Percentiles rank a stretch among this genome's conserved stretches.
These are phyloP conservation scores for Solanum aculeatissimum DNA, from an alignment of 305 asterid species.

Conservation along the genomic window DNA sequence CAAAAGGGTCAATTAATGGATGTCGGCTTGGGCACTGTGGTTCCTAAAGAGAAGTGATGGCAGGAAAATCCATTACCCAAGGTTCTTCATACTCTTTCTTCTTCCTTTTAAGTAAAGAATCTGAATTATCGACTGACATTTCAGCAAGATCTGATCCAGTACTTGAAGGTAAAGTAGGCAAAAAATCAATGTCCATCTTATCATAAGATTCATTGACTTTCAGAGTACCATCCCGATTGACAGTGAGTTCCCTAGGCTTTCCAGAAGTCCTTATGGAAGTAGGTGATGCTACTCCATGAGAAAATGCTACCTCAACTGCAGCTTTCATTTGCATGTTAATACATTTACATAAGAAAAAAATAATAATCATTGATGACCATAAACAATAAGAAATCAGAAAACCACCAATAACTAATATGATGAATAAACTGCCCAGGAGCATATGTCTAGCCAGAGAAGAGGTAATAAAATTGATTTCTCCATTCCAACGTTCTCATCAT, in stretches of 20 bases:
- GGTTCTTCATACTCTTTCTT: constrained; percentile 51
- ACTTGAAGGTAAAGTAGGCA: constrained; percentile 14
- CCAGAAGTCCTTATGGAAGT: constrained; percentile 23
- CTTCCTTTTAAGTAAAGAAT: constrained; percentile 17
- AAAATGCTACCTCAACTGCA: constrained; percentile 33
- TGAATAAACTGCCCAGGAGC: not conserved
- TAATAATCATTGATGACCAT: not conserved
- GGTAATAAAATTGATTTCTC: not conserved
- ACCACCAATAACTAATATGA: not conserved
- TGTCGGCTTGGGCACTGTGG: not conserved
- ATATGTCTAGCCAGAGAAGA: not conserved
- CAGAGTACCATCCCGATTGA: constrained; percentile 4
- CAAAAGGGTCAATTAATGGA: constrained; percentile 1
- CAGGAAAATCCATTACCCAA: constrained; percentile 40
- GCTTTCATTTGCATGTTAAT: constrained; percentile 21
- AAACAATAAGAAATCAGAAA: not conserved
- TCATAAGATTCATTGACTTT: constrained; percentile 12
- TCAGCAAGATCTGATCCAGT: constrained; percentile 6
- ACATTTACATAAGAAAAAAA: not conserved
- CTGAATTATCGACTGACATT: not conserved
- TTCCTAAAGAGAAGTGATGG: not conserved
- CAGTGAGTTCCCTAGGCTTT: constrained; percentile 14
- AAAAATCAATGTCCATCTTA: constrained; percentile 9
- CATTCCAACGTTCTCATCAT: not conserved
- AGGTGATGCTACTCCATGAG: constrained; percentile 28